phyloP scores from a whole-genome alignment of 306 rosid genomes.

The Begonia fuchsioides region DNA sequence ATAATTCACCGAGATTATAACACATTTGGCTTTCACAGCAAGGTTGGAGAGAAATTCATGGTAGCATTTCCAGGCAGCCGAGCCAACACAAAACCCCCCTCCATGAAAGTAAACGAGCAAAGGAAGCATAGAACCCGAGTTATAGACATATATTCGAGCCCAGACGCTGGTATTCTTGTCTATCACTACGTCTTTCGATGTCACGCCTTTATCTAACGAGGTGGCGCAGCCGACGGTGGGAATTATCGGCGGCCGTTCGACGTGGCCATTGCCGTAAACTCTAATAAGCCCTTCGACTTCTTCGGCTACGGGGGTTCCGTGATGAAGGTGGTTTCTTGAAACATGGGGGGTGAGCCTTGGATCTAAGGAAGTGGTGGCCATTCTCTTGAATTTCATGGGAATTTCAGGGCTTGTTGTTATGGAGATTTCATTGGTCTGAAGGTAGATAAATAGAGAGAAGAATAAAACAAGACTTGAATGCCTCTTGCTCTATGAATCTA shows the following conservation, averaged over 20 bases:
- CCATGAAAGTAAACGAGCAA: constrained; percentile 75
- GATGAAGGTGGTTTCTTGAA: constrained; percentile 19
- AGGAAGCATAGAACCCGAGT: constrained; percentile 20
- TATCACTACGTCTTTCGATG: constrained; percentile 43
- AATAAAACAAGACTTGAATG: no score
- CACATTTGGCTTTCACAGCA: constrained; percentile 39
- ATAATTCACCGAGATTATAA: constrained; percentile 49
- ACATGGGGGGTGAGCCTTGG: constrained; percentile 21
- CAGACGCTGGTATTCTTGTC: constrained; percentile 38
- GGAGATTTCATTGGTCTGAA: constrained; percentile 11
- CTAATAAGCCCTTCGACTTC: constrained; percentile 66
- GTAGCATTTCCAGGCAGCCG: constrained; percentile 82
- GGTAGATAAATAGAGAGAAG: constrained; percentile 37
- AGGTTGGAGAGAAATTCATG: constrained; percentile 55
- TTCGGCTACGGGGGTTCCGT: constrained; percentile 27
- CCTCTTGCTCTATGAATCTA: constrained; percentile 1
- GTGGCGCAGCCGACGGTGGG: constrained; percentile 35
- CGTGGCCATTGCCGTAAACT: constrained; percentile 46
- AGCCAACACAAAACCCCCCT: constrained; percentile 92
- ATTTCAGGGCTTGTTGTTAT: constrained; percentile 12
- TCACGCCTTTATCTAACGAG: constrained; percentile 24
- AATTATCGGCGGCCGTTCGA: constrained; percentile 51
- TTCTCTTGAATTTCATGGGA: constrained; percentile 17
- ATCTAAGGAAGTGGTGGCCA: constrained; percentile 47
- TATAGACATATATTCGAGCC: constrained; percentile 55